These are phyloP conservation scores for Closterium sp. DNA, from an alignment of 139 green algal species.

Conservation along the genomic window DNA sequence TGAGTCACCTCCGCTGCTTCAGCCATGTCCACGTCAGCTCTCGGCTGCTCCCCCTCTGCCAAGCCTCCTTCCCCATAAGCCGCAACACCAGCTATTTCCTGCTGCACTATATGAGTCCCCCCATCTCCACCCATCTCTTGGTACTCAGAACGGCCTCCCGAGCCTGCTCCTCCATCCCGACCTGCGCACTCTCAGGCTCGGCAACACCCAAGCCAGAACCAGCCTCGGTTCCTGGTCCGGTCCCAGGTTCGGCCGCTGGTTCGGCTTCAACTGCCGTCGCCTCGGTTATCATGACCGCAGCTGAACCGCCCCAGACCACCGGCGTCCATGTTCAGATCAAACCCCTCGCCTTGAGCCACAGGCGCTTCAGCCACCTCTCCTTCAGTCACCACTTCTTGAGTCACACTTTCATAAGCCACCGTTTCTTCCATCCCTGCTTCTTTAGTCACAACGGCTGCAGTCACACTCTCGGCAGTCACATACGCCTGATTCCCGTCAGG, in stretches of 20 bases:
- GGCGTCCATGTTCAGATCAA: not conserved
- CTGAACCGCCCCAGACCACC: not conserved
- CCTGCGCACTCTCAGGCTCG: not conserved
- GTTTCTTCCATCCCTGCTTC: not conserved
- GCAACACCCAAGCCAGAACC: not conserved
- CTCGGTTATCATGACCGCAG: not conserved
- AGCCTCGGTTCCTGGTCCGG: not conserved
- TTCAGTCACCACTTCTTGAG: no score
- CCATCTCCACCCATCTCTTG: not conserved
- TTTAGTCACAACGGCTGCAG: not conserved
- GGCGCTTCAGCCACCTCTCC: not conserved
- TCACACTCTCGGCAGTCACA: not conserved
- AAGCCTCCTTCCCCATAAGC: not conserved
- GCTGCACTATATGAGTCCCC: not conserved
- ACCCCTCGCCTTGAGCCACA: not conserved
- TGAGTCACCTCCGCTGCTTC: not conserved
- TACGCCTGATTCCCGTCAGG: not conserved
- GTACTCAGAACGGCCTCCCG: not conserved
- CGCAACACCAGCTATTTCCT: not conserved
- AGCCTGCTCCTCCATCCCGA: not conserved
- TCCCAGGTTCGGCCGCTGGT: not conserved
- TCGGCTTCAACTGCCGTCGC: not conserved
- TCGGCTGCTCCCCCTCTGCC: not conserved
- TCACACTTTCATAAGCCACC: not conserved
- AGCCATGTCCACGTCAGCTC: not conserved